phyloP scores from a whole-genome alignment of 495 filamentous ascomycete genomes.

The Jackrogersella minutella region DNA sequence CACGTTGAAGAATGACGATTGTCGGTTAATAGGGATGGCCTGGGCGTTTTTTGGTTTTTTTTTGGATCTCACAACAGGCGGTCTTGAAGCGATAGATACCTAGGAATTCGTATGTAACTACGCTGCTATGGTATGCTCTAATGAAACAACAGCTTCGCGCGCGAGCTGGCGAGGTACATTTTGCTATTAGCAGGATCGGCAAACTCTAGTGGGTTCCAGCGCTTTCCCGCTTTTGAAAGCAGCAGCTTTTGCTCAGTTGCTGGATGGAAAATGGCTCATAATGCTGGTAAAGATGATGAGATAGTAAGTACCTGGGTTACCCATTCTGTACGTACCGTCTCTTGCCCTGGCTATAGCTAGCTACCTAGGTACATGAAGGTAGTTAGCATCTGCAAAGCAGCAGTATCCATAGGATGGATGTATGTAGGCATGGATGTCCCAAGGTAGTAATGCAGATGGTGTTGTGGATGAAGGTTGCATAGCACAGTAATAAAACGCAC shows the following conservation, averaged over 20 bases:
- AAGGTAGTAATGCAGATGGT: slow-evolving; percentile 5
- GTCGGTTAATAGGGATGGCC: slow-evolving; percentile 30
- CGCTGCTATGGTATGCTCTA: slow-evolving; percentile 40
- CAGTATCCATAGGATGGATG: too few relatives aligned
- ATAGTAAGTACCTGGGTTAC: slow-evolving; percentile 31
- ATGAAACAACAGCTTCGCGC: slow-evolving; percentile 26
- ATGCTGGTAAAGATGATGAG: slow-evolving; percentile 19
- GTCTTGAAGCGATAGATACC: slow-evolving; percentile 22
- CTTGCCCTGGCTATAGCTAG: background rate
- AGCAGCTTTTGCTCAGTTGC: too few relatives aligned
- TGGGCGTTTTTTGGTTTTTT: slow-evolving; percentile 34
- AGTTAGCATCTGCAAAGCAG: too few relatives aligned
- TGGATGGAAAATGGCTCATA: slow-evolving; percentile 41
- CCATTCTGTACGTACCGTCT: slow-evolving; percentile 39
- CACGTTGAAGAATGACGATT: slow-evolving; percentile 42
- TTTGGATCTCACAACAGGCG: slow-evolving; percentile 21
- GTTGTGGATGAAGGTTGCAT: slow-evolving; percentile 17
- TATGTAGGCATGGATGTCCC: too few relatives aligned
- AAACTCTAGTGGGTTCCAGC: slow-evolving; percentile 30
- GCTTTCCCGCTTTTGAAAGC: slow-evolving; percentile 34
- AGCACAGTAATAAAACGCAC: slow-evolving; percentile 38
- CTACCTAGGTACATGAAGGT: too few relatives aligned
- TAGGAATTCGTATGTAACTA: too few relatives aligned
- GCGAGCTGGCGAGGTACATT: slow-evolving; percentile 5
- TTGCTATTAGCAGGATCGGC: slow-evolving; percentile 39